phyloP scores from a whole-genome alignment of 2,329 filamentous ascomycete genomes.

The Diaporthe sp. region DNA sequence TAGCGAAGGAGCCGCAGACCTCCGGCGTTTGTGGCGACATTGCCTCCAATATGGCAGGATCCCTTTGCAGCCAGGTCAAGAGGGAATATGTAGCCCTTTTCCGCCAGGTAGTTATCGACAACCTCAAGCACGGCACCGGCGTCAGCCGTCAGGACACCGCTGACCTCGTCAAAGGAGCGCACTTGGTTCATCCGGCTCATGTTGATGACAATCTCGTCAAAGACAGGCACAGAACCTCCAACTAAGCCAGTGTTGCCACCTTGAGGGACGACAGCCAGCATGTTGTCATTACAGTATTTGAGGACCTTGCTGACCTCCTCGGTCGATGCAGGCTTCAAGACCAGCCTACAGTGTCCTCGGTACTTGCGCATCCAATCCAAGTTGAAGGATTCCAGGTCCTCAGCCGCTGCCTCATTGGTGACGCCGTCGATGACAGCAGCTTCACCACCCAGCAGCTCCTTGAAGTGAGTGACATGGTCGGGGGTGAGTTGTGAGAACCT shows the following conservation, averaged over 20 bases:
- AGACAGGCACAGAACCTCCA: conserved; percentile 94
- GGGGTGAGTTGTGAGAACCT: conserved; percentile 80
- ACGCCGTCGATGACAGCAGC: conserved; percentile 90
- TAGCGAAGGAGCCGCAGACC: conserved; percentile 91
- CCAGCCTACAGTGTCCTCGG: conserved; percentile 87
- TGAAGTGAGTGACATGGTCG: conserved; percentile 88
- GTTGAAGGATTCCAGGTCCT: conserved; percentile 94
- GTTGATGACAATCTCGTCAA: conserved; percentile 97
- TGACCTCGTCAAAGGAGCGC: conserved; percentile 91
- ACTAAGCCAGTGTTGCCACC: conserved; percentile 97
- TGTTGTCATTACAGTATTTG: conserved; percentile 94
- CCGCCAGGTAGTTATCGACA: conserved; percentile 87
- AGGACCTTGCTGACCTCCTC: conserved; percentile 92
- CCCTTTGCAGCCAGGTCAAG: conserved; percentile 98
- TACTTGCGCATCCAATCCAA: conserved; percentile 99
- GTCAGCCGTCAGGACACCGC: conserved; percentile 90
- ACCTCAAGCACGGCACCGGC: conserved; percentile 92
- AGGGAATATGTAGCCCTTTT: conserved; percentile 91
- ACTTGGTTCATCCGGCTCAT: conserved; percentile 92
- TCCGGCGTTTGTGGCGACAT: conserved; percentile 95
- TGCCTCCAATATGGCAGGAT: conserved; percentile 95
- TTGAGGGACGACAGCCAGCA: conserved; percentile 94
- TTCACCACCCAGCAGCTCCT: conserved; percentile 81
- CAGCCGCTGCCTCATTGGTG: conserved; percentile 75
- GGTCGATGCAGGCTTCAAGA: conserved; percentile 87